Evolutionary conservation across 768 basidiomycete genomes (phyloP).

Genomic region (Suillus subalutaceus): DNA sequence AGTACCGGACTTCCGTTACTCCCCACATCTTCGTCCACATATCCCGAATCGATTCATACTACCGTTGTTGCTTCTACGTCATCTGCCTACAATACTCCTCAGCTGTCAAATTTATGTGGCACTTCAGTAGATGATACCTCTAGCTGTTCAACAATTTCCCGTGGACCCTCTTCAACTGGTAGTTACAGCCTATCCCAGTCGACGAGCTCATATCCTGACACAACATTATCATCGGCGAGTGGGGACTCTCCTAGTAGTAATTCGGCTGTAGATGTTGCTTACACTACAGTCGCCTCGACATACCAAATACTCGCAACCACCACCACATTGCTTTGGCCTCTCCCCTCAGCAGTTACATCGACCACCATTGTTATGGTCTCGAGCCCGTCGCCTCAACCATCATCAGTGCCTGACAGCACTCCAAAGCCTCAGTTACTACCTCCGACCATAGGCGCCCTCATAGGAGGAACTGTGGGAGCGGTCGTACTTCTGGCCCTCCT

Average conservation of each 20-base stretch:
- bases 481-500: background rate
- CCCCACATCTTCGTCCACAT: background rate
- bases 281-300: background rate
- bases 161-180: too few relatives aligned
- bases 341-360: background rate
- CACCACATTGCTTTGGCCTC: background rate
- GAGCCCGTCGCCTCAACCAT: background rate
- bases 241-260: background rate
- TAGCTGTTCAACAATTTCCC: background rate
- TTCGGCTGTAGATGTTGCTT: background rate
- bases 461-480: slow-evolving; percentile 3
- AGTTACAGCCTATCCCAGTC: background rate
- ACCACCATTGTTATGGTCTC: background rate
- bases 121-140: background rate
- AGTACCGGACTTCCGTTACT: too few relatives aligned
- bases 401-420: background rate
- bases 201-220: too few relatives aligned
- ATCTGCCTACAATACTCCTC: background rate
- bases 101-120: background rate
- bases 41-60: background rate
- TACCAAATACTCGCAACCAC: background rate
- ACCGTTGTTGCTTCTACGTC: background rate
- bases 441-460: background rate
- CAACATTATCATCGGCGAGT: background rate
- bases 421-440: background rate